These are phyloP conservation scores for Vanilla planifolia DNA, from an alignment of 106 monocot species.

Conservation along the genomic window DNA sequence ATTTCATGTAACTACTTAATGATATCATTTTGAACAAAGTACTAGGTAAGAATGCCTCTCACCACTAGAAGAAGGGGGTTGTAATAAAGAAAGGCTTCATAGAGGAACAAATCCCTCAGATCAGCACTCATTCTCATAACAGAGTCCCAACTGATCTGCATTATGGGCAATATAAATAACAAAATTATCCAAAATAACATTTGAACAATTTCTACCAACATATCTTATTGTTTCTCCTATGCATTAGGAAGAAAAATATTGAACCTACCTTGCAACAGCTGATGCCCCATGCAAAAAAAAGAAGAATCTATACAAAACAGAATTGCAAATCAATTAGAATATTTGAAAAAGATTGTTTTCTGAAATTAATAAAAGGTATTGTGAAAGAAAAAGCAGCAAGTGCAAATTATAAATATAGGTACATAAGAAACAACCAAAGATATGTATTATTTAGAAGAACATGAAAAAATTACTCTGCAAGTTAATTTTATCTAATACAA, in stretches of 20 bases:
- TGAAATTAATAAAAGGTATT: background rate
- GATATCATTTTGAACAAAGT: background rate
- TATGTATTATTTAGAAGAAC: no score
- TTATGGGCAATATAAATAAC: background rate
- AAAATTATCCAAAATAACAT: background rate
- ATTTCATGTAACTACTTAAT: background rate
- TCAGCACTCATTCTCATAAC: conserved; percentile 92
- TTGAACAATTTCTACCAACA: background rate
- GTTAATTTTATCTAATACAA: no score
- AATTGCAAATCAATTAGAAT: background rate
- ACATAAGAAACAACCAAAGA: no score
- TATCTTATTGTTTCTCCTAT: background rate
- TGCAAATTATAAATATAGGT: background rate
- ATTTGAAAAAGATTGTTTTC: background rate
- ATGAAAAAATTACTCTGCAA: no score
- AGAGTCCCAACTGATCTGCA: conserved; percentile 88
- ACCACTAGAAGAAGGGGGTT: conserved; percentile 95
- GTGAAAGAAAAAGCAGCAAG: background rate
- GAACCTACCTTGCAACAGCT: conserved; percentile 82
- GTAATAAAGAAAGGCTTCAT: conserved; percentile 90
- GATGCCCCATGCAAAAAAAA: conserved; percentile 81
- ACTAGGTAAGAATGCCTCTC: conserved; percentile 16
- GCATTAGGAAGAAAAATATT: background rate
- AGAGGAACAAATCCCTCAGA: conserved; percentile 84
- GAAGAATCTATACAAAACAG: conserved; percentile 40